Base-by-base conservation (phyloP, 306 rosid species). In the Carpinus fangiana region DNA sequence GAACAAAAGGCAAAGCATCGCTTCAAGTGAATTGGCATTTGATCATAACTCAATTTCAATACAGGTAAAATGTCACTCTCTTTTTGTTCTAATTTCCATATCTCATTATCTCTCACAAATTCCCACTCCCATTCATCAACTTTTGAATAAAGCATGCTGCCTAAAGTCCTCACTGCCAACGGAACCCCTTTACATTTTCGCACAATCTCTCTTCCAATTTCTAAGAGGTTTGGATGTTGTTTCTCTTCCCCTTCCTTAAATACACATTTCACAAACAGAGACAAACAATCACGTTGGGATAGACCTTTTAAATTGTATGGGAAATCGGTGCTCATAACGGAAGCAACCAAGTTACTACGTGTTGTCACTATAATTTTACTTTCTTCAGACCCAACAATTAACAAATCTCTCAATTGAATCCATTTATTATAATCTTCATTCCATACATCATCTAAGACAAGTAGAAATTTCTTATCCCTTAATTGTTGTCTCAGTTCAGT, bases 161-260 rank as follows among this genome's bases (percentile, higher is more conserved):
- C 83, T 17, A 79, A 17, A 20, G 81, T 83, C 18, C 46, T 79
- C 57, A 79, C 26, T 0, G 61, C 83, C 34, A 83, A 28, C 0
- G 50, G 83, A 54, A 83, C 71, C 72, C 78, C 78, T 18, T 45
- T 4, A 43, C 83, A 79, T 47, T 79, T 83, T n/a, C 34, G 0
- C 51, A 36, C 80, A 51, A 83, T 70, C 17, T 65, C 53, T 0
- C 16, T 55, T 34, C 75, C 83, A 26, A 79, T 62, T 5, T 52
- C 10, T 34, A 57, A 13, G 2, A 76, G 66, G 7, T 71, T 43
- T 51, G 77, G 79, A 60, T 23, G 17, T 1, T 26, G 17, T 47
- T 14, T 43, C 23, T 72, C 83, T 18, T 41, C 56, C 18, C 73
- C 68, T 14, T 67, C 57, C 12, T 34, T 46, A 70, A 83, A 83